Evolutionary conservation across 2,329 filamentous ascomycete species (phyloP), one percentile per base, ranked within the genome.

Genomic region (Clonostachys rhizophaga): DNA sequence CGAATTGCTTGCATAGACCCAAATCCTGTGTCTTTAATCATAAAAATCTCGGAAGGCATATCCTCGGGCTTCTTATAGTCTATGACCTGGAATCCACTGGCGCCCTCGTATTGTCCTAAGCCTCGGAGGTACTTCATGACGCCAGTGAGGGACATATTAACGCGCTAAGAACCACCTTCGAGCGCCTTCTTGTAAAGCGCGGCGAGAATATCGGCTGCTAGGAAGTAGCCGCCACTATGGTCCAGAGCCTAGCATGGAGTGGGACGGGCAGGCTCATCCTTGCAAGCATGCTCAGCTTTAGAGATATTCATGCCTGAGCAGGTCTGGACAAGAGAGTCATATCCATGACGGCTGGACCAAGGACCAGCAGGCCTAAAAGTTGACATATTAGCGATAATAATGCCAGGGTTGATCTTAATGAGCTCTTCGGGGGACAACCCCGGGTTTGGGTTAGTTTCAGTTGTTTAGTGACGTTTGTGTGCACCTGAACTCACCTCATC

Each of bases 41-140:
- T 75, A 10, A 75, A 62, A 42, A 63, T 72, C 10, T 59, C 49
- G 0, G 52, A 43, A 0, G 63, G 55, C n/a, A 67, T 71, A 33
- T 62, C 55, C 0, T 53, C 48, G 0, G 62, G 51, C 5, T 49
- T 53, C 8, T 55, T 52, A 34, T 62, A 64, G 48, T 71, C 62
- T 12, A 47, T 52, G 5, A 55, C 56, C 3, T 68, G 54, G 40
- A 80, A 81, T 0, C 76, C 75, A 3, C 53, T 62, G 2, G 52
- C 55, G 0, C 66, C 74, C 5, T 65, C 58, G 50, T 71, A 73
- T 48, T 77, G 78, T 0, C 79, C 78, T 13, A 83, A 54, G 33
- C 74, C 78, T 24, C 75, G 64, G 36, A 83, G 56, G 56, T 81
- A 82, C 53, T 74, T 78, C 74, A 75, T 76, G 4, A 71, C 67